Evolutionary conservation across 768 basidiomycete genomes (phyloP), one percentile per base, ranked within the genome.

Genomic region (Asterophora parasitica): DNA sequence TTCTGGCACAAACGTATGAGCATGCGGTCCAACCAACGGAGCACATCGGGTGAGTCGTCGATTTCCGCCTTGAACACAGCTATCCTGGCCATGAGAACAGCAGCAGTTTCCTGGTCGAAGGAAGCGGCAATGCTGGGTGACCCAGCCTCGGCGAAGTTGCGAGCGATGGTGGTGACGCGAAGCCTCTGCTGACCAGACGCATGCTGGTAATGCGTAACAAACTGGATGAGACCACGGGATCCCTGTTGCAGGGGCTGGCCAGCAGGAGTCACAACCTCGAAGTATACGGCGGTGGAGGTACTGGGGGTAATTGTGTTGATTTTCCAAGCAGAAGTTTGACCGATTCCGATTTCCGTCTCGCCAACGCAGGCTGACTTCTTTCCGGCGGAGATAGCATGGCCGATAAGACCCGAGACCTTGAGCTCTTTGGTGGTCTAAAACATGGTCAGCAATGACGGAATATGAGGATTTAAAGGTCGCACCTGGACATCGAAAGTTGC

Each of bases 11-110:
- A 71, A 8, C 96, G 83, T 62, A 98, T 98, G 48, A 99, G 78
- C 96, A 99, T 99, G 48, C 96, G 78, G 71, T 99, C 96, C 51
- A 99, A 70, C 96, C 96, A 98, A 51, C 96, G 71, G 44, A 99
- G 71, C 27, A 98, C 95, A 63, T 99, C 96, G 0, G 96, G 93
- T 4, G 85, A 87, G 65, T 98, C 95, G 61, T 99, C 96, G 53
- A 98, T 92, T 69, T 98, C 96, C 19, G 96, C 95, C 68, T 98
- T 98, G 81, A 97, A 98, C 7, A 98, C 92, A 0, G 96, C 94
- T 65, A 99, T 98, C 54, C 96, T 82, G 9, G 96, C 91, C 95
- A 99, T 98, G 58, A 99, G 72, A 7, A 98, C 95, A 0, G 96
- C 95, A 2, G 95, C 87, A 0, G 94, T 90, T 71, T 99, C 96